These are phyloP conservation scores for Boechera retrofracta DNA, from an alignment of 345 rosid species.

Conservation along the genomic window DNA sequence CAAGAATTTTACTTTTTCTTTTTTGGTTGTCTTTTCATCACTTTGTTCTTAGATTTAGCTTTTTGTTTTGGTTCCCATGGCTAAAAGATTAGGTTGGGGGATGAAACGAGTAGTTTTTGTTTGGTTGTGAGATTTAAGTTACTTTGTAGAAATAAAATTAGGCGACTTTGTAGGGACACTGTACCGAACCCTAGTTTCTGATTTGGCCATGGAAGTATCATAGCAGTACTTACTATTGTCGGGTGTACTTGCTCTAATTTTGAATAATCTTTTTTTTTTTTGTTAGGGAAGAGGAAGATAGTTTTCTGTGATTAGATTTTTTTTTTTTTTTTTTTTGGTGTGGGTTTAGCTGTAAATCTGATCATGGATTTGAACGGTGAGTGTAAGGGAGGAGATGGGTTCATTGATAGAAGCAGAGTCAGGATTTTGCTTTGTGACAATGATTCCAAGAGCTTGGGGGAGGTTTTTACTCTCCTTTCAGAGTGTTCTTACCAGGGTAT, in stretches of 20 bases:
- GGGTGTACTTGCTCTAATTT: constrained; percentile 17
- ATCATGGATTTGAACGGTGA: constrained; percentile 69
- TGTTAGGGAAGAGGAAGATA: constrained; percentile 23
- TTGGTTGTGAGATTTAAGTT: constrained; percentile 18
- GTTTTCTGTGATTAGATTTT: constrained; percentile 22
- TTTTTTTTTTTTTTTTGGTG: constrained; percentile 4
- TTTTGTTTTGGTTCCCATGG: constrained; percentile 29
- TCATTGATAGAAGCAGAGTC: constrained; percentile 95
- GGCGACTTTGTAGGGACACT: constrained; percentile 34
- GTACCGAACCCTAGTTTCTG: constrained; percentile 34
- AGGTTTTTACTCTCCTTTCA: constrained; percentile 75
- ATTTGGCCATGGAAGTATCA: constrained; percentile 50
- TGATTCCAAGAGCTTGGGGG: constrained; percentile 73
- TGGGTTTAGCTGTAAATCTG: constrained; percentile 41
- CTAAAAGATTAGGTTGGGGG: constrained; percentile 23
- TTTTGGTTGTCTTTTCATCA: neutral
- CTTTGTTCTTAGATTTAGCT: constrained; percentile 26
- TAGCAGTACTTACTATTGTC: constrained; percentile 38
- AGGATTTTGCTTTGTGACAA: constrained; percentile 96
- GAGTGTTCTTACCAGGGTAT: constrained; percentile 96
- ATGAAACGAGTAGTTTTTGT: constrained; percentile 24
- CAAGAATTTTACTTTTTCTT: neutral
- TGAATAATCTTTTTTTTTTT: neutral
- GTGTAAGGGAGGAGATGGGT: constrained; percentile 71
- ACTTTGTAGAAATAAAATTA: constrained; percentile 27